A percentile compares a stretch with the other conserved stretches of the same genome.
Conservation (phyloP, 768 basidiomycete genomes). For the Multifurca ochricompacta region DNA sequence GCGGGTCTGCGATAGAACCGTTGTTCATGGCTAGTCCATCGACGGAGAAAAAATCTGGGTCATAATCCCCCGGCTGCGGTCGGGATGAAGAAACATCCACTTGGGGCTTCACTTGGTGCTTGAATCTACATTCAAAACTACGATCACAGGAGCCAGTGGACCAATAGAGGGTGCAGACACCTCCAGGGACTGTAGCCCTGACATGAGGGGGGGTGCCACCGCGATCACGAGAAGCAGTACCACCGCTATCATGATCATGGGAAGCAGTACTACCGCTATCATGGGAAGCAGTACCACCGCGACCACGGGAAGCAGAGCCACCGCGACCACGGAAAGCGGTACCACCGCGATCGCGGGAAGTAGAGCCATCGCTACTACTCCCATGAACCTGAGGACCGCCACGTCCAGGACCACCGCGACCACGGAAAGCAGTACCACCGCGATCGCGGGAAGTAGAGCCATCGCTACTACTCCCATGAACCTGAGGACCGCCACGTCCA, state of each 20-base stretch:
- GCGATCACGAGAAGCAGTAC: too few species aligned
- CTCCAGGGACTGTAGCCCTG: constrained; percentile 17
- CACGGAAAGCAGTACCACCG: too few species aligned
- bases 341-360: too few species aligned
- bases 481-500: neutral
- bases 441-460: too few species aligned
- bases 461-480: constrained; percentile 14
- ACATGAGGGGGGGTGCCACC: constrained; percentile 6
- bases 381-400: neutral
- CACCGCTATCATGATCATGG: too few species aligned
- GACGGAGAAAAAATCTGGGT: constrained; percentile 23
- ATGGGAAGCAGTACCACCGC: neutral
- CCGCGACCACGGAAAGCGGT: too few species aligned
- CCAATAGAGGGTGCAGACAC: constrained; percentile 28
- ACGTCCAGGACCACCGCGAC: constrained; percentile 10
- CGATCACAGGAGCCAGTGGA: constrained; percentile 24
- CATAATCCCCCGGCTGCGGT: neutral
- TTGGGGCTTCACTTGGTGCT: constrained; percentile 21
- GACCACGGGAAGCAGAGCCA: constrained; percentile 17
- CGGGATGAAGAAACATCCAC: neutral
- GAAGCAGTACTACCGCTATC: too few species aligned
- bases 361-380: constrained; percentile 19
- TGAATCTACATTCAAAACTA: constrained; percentile 25
- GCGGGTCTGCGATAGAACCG: constrained; percentile 11
- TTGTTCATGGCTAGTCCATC: constrained; percentile 22